phyloP scores from a whole-genome alignment of 2,329 filamentous ascomycete species.

The Beauveria medogensis region DNA sequence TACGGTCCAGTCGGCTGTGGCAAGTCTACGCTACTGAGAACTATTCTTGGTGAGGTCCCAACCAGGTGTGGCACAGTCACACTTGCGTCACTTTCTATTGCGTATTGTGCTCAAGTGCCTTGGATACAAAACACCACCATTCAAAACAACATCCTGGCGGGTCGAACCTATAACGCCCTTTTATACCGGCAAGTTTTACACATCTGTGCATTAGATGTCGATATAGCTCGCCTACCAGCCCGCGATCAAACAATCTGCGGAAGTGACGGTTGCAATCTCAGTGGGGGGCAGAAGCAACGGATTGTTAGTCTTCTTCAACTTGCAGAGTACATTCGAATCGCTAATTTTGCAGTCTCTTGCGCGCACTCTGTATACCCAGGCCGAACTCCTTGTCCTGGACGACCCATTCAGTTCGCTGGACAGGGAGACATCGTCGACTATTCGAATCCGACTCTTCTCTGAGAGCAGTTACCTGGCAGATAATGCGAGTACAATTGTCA shows the following conservation, averaged over 20 bases:
- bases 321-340: not conserved
- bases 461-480: conserved; percentile 6
- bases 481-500: conserved; percentile 6
- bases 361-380: conserved; percentile 3
- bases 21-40: conserved; percentile 25
- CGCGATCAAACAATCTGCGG: conserved; percentile 22
- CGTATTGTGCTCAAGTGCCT: conserved; percentile 24
- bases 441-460: conserved; percentile 6
- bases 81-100: conserved; percentile 17
- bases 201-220: conserved; percentile 26
- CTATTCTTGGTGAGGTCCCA: conserved; percentile 22
- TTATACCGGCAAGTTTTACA: conserved; percentile 26
- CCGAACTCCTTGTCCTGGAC: conserved; percentile 9
- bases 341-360: not conserved
- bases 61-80: conserved; percentile 17
- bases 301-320: conserved; percentile 17
- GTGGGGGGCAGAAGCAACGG: conserved; percentile 28
- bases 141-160: conserved; percentile 27
- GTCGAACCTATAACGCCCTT: conserved; percentile 21
- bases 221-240: conserved; percentile 19
- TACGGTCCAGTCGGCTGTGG: conserved; percentile 25
- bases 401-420: conserved; percentile 14
- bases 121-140: conserved; percentile 28
- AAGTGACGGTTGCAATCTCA: conserved; percentile 25
- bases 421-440: not conserved